Percentiles rank a stretch among this genome's conserved stretches.
Evolutionary conservation across 1,284 basidiomycete genomes (phyloP).

Genomic region (Boletus sp.): DNA sequence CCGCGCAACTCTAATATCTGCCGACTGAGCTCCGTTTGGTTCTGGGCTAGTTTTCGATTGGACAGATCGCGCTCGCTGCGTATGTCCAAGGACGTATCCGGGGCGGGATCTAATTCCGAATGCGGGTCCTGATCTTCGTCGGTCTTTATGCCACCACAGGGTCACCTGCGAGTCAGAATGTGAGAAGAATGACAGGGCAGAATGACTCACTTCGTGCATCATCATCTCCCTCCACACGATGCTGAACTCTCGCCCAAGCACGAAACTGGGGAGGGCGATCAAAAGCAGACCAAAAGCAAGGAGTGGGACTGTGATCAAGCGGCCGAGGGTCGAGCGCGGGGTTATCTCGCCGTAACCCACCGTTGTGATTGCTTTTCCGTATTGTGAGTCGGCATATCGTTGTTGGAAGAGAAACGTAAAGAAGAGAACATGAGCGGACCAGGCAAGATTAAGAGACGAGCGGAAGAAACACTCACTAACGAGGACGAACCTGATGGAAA

Average conservation of each 20-base stretch:
- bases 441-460: neutral
- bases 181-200: neutral
- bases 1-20: slow-evolving; percentile 56
- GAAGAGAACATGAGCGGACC: neutral
- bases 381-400: neutral
- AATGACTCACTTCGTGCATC: slow-evolving; percentile 37
- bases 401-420: neutral
- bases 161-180: neutral
- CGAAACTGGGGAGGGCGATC: slow-evolving; percentile 85
- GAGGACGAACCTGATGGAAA: slow-evolving; percentile 35
- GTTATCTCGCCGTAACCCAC: slow-evolving; percentile 88
- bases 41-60: slow-evolving; percentile 56
- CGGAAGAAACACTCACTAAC: slow-evolving; percentile 42
- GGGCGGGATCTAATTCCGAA: neutral
- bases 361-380: slow-evolving; percentile 65
- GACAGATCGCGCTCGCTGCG: slow-evolving; percentile 38
- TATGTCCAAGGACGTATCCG: slow-evolving; percentile 10
- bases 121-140: slow-evolving; percentile 3
- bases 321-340: slow-evolving; percentile 76
- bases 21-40: slow-evolving; percentile 55
- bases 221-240: slow-evolving; percentile 82
- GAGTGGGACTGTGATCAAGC: slow-evolving; percentile 78
- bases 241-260: slow-evolving; percentile 85
- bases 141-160: slow-evolving; percentile 1
- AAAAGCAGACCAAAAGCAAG: slow-evolving; percentile 81